Evolutionary conservation across 148 eudicot species (phyloP), one percentile per base, ranked within the genome.

Genomic region (Arbutus unedo): DNA sequence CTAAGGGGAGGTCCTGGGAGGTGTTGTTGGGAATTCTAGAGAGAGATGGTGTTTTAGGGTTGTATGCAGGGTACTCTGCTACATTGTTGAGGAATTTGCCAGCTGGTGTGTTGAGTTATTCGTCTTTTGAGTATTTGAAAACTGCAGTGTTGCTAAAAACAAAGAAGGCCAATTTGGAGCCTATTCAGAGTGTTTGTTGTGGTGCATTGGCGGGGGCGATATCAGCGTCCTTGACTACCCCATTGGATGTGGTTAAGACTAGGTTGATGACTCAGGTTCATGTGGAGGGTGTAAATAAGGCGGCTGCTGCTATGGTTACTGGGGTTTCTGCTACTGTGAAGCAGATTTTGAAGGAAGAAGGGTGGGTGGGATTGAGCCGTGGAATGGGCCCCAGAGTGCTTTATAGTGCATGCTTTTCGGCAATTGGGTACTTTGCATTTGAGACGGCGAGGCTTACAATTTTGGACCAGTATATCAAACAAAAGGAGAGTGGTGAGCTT

Each of bases 301-400:
- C 83, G 57, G 86, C 90, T 78, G 91, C 87, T 55, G 89, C 74
- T 14, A 79, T 90, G 83, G 84, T 85, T 60, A 71, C 76, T 74
- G 98, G 98, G 19, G 87, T 94, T 77, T 71, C 55, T 38, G 87
- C 85, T 8, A 96, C 90, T 50, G 91, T 94, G 74, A 90, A 82
- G 85, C 94, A 87, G 85, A 96, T 94, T 84, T 84, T 96, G 87
- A 90, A 14, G 85, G 98, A 94, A 81, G 94, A 96, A 84, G 97
- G 99, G 19, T 93, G 91, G 97, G 86, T 89, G 77, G 98, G 98
- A 41, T 91, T 96, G 8, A 92, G 91, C 8, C 88, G 94, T 10
- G 99, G 99, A 45, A 90, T 96, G 97, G 98, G 97, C n/a, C 99
- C 98, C 45, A 89, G 98, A 79, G 94, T 94, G 80, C 82, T 93